Percentiles rank a stretch among this genome's conserved stretches.
phyloP scores from a whole-genome alignment of 1,284 basidiomycete species.

The Sanghuangporus weigelae region DNA sequence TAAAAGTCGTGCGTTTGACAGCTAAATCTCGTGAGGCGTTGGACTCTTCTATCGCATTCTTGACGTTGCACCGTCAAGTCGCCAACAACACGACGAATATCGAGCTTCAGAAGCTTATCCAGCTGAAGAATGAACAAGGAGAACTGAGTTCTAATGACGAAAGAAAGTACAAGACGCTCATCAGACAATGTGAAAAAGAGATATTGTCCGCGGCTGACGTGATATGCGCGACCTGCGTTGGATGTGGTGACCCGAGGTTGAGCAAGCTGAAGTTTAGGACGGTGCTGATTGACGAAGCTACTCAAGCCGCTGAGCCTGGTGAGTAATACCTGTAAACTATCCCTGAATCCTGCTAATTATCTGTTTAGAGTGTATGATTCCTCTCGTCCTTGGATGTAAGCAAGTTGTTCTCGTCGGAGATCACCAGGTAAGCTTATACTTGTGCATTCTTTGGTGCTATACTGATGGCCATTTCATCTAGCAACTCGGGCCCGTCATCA shows the following conservation, averaged over 20 bases:
- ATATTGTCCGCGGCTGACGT: conserved; percentile 94
- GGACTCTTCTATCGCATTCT: conserved; percentile 88
- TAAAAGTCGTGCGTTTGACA: conserved; percentile 96
- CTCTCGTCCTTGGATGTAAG: conserved; percentile 96
- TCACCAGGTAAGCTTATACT: conserved; percentile 57
- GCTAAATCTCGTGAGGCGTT: conserved; percentile 98
- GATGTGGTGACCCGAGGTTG: conserved; percentile 92
- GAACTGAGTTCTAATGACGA: conserved; percentile 96
- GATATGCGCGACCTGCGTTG: conserved; percentile 98
- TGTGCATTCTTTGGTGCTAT: conserved; percentile 8
- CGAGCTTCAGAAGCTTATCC: conserved; percentile 95
- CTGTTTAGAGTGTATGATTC: conserved; percentile 93
- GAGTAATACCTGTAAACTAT: conserved; percentile 28
- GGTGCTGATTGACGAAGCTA: conserved; percentile 97
- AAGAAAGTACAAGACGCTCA: conserved; percentile 94
- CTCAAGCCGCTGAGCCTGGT: conserved; percentile 97
- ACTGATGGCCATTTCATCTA: conserved; percentile 27
- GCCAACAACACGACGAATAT: conserved; percentile 92
- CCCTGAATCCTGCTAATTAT: conserved; percentile 19
- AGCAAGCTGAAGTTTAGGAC: conserved; percentile 98
- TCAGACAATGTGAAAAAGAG: conserved; percentile 95
- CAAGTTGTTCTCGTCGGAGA: conserved; percentile 98
- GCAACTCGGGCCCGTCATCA: conserved; percentile 98
- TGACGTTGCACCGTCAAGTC: conserved; percentile 97
- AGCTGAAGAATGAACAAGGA: conserved; percentile 96